Percentiles rank a stretch among this genome's conserved stretches.
Evolutionary conservation across 1,284 basidiomycete species (phyloP).

Genomic region (Pseudozyma pruni): DNA sequence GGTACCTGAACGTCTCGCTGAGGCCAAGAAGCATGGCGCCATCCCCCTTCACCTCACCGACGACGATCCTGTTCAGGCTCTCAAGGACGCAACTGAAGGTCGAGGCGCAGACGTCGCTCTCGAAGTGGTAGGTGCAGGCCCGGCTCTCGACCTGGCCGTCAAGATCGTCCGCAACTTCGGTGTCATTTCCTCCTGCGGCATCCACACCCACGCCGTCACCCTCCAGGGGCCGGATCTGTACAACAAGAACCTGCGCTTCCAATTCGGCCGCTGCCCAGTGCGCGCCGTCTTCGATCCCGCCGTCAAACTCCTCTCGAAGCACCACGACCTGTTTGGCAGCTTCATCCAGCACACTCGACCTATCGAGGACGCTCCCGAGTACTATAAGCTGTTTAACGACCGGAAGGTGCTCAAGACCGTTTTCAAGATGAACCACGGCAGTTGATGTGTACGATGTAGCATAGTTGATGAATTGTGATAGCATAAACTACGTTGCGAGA

Average conservation of each 20-base stretch:
- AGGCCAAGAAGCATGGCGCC: slow-evolving; percentile 59
- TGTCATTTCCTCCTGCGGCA: slow-evolving; percentile 81
- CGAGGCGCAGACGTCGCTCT: slow-evolving; percentile 70
- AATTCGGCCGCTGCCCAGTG: slow-evolving; percentile 86
- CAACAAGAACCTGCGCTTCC: slow-evolving; percentile 78
- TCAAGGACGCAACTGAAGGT: slow-evolving; percentile 61
- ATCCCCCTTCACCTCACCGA: slow-evolving; percentile 61
- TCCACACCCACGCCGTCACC: slow-evolving; percentile 69
- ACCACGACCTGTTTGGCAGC: slow-evolving; percentile 56
- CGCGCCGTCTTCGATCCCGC: slow-evolving; percentile 60
- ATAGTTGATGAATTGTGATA: too few relatives aligned
- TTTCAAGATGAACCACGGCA: slow-evolving; percentile 42
- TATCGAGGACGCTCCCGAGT: slow-evolving; percentile 59
- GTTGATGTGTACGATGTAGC: too few relatives aligned
- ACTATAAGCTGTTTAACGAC: slow-evolving; percentile 62
- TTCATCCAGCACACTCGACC: slow-evolving; percentile 63
- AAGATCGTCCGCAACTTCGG: slow-evolving; percentile 83
- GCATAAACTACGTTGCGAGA: too few relatives aligned
- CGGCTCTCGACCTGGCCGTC: slow-evolving; percentile 79
- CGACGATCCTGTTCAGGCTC: slow-evolving; percentile 38
- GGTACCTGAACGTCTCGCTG: slow-evolving; percentile 64
- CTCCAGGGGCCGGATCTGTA: slow-evolving; percentile 74
- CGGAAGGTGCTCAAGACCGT: slow-evolving; percentile 53
- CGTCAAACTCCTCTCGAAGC: slow-evolving; percentile 54
- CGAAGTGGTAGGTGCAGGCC: slow-evolving; percentile 81